Evolutionary conservation across 2,329 filamentous ascomycete genomes (phyloP).

Genomic region (Saccharata proteae): DNA sequence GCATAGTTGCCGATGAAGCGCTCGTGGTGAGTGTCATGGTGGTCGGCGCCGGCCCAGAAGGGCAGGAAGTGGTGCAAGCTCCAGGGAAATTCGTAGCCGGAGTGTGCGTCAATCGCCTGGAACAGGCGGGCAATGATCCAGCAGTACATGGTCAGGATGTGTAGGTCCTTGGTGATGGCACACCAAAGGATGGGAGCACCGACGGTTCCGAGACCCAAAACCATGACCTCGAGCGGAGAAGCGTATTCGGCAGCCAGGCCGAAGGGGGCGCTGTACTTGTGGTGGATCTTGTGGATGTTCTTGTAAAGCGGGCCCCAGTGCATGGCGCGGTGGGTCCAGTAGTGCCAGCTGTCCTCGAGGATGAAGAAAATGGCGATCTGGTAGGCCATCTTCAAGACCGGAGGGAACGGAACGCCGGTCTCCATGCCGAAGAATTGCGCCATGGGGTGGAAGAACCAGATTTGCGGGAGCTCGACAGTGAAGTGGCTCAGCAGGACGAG

Average conservation of each 20-base stretch:
- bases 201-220: slow-evolving; percentile 79
- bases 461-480: slow-evolving; percentile 95
- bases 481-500: slow-evolving; percentile 92
- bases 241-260: slow-evolving; percentile 95
- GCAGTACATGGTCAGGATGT: slow-evolving; percentile 93
- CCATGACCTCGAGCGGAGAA: slow-evolving; percentile 92
- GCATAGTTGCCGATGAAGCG: slow-evolving; percentile 97
- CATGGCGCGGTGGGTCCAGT: slow-evolving; percentile 86
- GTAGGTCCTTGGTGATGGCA: slow-evolving; percentile 70
- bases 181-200: slow-evolving; percentile 75
- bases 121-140: slow-evolving; percentile 91
- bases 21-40: slow-evolving; percentile 96
- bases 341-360: slow-evolving; percentile 95
- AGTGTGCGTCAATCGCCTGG: slow-evolving; percentile 96
- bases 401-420: slow-evolving; percentile 81
- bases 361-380: slow-evolving; percentile 94
- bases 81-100: slow-evolving; percentile 97
- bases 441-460: slow-evolving; percentile 98
- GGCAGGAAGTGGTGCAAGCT: slow-evolving; percentile 89
- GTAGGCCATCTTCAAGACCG: slow-evolving; percentile 71
- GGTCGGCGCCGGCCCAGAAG: slow-evolving; percentile 94
- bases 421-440: slow-evolving; percentile 84
- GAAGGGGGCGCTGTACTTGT: slow-evolving; percentile 96
- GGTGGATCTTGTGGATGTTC: slow-evolving; percentile 96
- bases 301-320: slow-evolving; percentile 96